Base-by-base conservation (phyloP, 108 stramenopile genomes). In the Chaetoceros tenuissimus region DNA sequence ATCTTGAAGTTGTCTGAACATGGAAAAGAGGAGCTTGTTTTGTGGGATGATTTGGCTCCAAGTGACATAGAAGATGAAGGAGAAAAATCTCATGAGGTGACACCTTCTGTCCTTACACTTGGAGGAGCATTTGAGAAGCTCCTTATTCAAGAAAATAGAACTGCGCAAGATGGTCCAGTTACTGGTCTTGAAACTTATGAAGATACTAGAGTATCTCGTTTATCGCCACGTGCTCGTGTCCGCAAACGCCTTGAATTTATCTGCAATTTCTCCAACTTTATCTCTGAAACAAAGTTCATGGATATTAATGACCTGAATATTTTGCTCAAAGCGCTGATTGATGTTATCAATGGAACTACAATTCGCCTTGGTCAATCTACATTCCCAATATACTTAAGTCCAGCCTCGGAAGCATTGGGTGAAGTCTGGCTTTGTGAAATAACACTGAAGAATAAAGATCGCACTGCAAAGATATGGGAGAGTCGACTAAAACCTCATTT, bases 371-470 rank as follows among this genome's bases (percentile, higher is more conserved):
- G n/a, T n/a, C n/a, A n/a, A n/a, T n/a, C n/a, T n/a, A n/a, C n/a
- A n/a, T n/a, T n/a, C n/a, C n/a, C n/a, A n/a, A n/a, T n/a, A n/a
- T n/a, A n/a, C n/a, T 40, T 91, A 7, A 87, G 86, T 59, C 85
- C 89, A 48, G 89, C 84, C 23, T 92, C 89, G 24, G 84, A 84
- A 66, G 82, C 89, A 1, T 80, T 92, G 44, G 84, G 84, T 24
- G 92, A 93, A 71, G 80, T 93, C 13, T 62, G 89, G 21, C 64
- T 93, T 22, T 84, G 81, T 53, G 92, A 93, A 63, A 79, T 89
- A 28, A 73, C 83, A 7, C 52, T 89, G 30, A 81, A 79, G 63
- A 93, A 93, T 63, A 74, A 74, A 24, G 85, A 89, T 59, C 73
- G 92, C 13, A 61, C 89, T 28, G 54, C 64, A 8, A 46, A 63